Evolutionary conservation across 2,329 filamentous ascomycete genomes (phyloP).

Genomic region (Alternaria alternata): DNA sequence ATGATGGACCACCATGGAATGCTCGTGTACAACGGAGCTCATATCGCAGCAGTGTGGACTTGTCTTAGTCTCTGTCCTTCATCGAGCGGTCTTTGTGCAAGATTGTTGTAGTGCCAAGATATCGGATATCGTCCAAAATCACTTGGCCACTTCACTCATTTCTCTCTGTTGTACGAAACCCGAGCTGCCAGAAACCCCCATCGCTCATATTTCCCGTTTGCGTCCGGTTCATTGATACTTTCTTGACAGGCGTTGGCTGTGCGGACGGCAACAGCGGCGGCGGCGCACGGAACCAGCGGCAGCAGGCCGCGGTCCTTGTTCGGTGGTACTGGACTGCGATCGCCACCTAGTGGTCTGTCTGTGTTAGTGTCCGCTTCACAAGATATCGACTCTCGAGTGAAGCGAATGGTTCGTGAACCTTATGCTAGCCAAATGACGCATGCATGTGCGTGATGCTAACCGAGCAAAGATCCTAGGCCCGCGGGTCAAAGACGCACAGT

Average conservation of each 20-base stretch:
- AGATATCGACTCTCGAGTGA: background rate
- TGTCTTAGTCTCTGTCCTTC: background rate
- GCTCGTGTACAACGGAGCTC: background rate
- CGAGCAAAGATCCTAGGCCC: slow-evolving; percentile 2
- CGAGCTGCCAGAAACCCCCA: background rate
- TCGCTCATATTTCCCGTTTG: background rate
- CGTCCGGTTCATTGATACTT: slow-evolving; percentile 7
- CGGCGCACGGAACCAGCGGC: slow-evolving; percentile 25
- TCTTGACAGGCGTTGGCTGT: slow-evolving; percentile 1
- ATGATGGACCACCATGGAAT: background rate
- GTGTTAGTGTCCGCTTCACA: background rate
- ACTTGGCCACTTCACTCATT: background rate
- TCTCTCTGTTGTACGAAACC: background rate
- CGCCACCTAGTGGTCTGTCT: slow-evolving; percentile 2
- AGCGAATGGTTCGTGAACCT: slow-evolving; percentile 13
- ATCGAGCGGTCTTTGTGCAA: background rate
- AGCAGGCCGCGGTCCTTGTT: slow-evolving; percentile 22
- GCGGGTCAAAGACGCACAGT: slow-evolving; percentile 14
- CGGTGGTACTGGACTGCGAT: slow-evolving; percentile 11
- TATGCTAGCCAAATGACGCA: slow-evolving; percentile 8
- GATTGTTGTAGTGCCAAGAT: background rate
- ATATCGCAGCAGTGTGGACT: background rate
- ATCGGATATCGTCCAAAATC: background rate
- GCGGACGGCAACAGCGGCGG: slow-evolving; percentile 14
- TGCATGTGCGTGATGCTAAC: slow-evolving; percentile 3